These are phyloP conservation scores for Phytophthora constricta DNA, from an alignment of 352 stramenopile species.

Conservation along the genomic window DNA sequence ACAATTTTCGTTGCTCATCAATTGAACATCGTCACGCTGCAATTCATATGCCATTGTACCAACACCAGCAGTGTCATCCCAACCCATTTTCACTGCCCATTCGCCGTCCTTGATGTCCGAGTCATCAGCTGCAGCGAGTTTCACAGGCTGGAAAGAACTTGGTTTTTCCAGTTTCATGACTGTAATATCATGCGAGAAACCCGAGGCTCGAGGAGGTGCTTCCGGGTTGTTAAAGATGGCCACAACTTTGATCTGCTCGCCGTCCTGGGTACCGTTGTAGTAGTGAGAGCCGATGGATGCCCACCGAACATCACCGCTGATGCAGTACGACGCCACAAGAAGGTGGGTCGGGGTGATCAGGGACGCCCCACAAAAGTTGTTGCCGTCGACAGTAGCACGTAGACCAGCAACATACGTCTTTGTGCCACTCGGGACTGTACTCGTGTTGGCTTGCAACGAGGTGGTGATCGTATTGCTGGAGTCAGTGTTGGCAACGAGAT, in stretches of 20 bases:
- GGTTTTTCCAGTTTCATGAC: conserved; percentile 49
- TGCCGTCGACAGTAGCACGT: conserved; percentile 4
- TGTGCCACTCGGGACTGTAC: conserved; percentile 33
- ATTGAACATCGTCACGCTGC: conserved; percentile 33
- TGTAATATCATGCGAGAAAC: conserved; percentile 43
- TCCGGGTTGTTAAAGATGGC: conserved; percentile 46
- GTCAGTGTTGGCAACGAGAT: neutral
- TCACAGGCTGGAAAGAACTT: conserved; percentile 40
- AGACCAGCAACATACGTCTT: conserved; percentile 43
- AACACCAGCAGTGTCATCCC: conserved; percentile 27
- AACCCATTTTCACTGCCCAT: conserved; percentile 35
- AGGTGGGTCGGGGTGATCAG: conserved; percentile 49
- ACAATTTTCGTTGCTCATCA: conserved; percentile 42
- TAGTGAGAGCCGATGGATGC: conserved; percentile 57
- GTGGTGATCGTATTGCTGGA: neutral
- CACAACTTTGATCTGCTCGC: conserved; percentile 49
- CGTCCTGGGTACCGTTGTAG: conserved; percentile 42
- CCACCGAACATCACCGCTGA: conserved; percentile 32
- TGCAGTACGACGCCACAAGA: conserved; percentile 42
- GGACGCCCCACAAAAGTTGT: conserved; percentile 20
- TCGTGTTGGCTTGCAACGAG: neutral
- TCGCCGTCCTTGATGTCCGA: conserved; percentile 24
- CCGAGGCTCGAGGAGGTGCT: conserved; percentile 15
- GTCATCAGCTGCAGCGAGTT: conserved; percentile 17
- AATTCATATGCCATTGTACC: conserved; percentile 30